These are phyloP conservation scores for Flammula alnicola DNA, from an alignment of 1,284 basidiomycete genomes.

Conservation along the genomic window DNA sequence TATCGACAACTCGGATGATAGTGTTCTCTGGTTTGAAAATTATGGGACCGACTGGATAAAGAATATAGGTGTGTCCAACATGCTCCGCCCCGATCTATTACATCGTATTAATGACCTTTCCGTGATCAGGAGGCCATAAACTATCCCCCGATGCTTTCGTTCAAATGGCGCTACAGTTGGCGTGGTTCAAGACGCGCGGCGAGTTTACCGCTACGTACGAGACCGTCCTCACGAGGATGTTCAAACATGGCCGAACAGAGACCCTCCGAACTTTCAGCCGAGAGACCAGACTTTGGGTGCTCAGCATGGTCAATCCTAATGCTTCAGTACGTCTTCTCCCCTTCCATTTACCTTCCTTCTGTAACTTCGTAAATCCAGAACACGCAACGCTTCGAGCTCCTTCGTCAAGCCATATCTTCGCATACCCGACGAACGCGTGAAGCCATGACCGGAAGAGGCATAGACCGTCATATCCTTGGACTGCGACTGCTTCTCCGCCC, in stretches of 20 bases:
- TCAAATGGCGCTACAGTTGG: conserved; percentile 93
- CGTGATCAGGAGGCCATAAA: conserved; percentile 47
- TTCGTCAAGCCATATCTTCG: conserved; percentile 72
- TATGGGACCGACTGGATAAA: conserved; percentile 95
- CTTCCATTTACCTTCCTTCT: conserved; percentile 3
- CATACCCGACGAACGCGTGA: conserved; percentile 82
- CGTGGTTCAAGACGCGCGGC: conserved; percentile 84
- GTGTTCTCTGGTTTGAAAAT: conserved; percentile 83
- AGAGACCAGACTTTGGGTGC: conserved; percentile 82
- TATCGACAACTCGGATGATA: conserved; percentile 83
- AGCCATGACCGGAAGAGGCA: conserved; percentile 84
- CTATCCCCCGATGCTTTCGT: conserved; percentile 90
- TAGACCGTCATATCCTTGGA: conserved; percentile 92
- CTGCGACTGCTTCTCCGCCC: conserved; percentile 72
- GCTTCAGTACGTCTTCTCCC: conserved; percentile 44
- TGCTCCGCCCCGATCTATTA: conserved; percentile 1
- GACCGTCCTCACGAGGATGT: conserved; percentile 91
- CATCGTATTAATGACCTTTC: neutral
- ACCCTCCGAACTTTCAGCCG: conserved; percentile 83
- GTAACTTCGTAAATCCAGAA: conserved; percentile 36
- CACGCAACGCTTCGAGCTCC: conserved; percentile 52
- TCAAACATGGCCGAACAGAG: conserved; percentile 91
- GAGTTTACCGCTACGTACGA: conserved; percentile 92
- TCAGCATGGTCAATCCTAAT: conserved; percentile 69
- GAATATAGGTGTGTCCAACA: conserved; percentile 60